Evolutionary conservation across 345 rosid genomes (phyloP).

Genomic region (Syzygium aqueum): DNA sequence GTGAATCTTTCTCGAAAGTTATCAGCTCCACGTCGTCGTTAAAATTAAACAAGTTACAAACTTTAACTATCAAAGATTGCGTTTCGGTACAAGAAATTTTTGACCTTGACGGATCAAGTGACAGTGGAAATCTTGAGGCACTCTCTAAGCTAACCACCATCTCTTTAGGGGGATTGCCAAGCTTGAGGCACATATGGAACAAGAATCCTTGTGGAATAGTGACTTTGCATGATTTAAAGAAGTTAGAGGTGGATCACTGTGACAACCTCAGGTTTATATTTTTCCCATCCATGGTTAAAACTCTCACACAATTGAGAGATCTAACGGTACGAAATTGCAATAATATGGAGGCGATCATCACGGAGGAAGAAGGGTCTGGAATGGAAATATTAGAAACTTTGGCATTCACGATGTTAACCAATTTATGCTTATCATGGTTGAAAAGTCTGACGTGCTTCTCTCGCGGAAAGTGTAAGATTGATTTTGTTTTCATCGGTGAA

Average conservation of each 20-base stretch:
- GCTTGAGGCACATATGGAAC: neutral
- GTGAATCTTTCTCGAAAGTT: neutral
- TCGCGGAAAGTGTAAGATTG: neutral
- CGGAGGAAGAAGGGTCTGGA: neutral
- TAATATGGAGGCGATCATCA: neutral
- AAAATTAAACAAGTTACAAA: neutral
- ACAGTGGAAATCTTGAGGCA: neutral
- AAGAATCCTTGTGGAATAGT: neutral
- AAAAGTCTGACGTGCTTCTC: neutral
- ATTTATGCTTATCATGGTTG: accelerated
- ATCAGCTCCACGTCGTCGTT: neutral
- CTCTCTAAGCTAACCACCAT: neutral
- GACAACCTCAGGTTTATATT: neutral
- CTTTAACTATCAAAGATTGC: neutral
- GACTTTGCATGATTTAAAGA: neutral
- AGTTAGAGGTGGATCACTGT: too few relatives aligned
- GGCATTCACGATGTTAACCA: neutral
- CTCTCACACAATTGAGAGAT: neutral
- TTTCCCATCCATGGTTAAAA: neutral
- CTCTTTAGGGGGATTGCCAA: accelerated
- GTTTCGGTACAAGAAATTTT: neutral
- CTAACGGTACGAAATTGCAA: accelerated
- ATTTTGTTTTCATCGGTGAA: too few relatives aligned
- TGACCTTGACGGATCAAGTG: neutral
- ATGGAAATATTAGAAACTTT: neutral